phyloP scores from a whole-genome alignment of 225 moss, liverwort and hornwort species.

The Bryum argenteum region DNA sequence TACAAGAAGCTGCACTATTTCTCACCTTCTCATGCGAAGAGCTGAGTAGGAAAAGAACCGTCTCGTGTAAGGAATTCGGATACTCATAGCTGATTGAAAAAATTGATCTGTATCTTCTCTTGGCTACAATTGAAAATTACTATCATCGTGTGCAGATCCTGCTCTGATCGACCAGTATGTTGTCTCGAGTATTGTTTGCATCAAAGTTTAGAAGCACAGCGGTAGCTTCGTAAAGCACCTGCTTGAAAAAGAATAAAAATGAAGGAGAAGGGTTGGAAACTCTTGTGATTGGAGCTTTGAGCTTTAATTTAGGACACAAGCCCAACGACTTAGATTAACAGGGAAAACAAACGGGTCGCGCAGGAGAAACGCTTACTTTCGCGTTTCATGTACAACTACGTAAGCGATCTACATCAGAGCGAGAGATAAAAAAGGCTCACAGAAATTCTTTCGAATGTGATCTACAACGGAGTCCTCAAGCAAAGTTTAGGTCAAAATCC shows the following conservation, averaged over 20 bases:
- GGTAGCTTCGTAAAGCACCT: too few relatives aligned
- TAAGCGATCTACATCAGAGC: background rate
- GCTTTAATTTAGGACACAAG: slow-evolving; percentile 19
- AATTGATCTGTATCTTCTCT: too few relatives aligned
- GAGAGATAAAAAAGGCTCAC: too few relatives aligned
- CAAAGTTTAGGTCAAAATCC: background rate
- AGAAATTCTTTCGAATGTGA: background rate
- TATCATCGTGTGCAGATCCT: background rate
- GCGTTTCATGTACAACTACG: background rate
- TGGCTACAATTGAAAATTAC: background rate
- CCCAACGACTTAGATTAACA: background rate
- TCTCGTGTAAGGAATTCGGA: too few relatives aligned
- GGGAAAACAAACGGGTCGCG: background rate
- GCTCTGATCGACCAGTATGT: background rate
- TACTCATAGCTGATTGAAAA: too few relatives aligned
- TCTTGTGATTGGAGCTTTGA: background rate
- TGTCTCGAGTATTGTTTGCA: background rate
- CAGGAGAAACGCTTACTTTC: background rate
- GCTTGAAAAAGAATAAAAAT: background rate
- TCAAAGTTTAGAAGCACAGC: background rate
- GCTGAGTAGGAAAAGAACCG: background rate
- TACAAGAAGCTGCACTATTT: too few relatives aligned
- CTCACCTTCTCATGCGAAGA: too few relatives aligned
- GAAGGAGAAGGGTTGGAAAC: background rate
- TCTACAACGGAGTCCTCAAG: background rate